phyloP scores from a whole-genome alignment of 2,329 filamentous ascomycete genomes.

The Phialocephala subalpina region DNA sequence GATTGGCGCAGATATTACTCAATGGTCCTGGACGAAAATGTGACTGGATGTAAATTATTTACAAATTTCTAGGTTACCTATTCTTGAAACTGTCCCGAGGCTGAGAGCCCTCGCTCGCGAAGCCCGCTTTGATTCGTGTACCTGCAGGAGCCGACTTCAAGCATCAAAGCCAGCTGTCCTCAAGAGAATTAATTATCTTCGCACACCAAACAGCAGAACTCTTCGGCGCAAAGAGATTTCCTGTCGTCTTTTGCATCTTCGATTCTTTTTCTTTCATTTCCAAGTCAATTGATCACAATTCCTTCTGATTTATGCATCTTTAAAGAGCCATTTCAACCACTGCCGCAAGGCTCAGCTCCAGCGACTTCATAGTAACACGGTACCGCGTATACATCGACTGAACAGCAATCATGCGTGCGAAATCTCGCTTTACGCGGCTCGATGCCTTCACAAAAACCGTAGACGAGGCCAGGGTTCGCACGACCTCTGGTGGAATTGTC shows the following conservation, averaged over 20 bases:
- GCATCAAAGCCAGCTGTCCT: constrained; percentile 13
- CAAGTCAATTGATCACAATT: constrained; percentile 25
- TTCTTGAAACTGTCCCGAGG: constrained; percentile 1
- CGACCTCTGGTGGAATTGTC: constrained; percentile 93
- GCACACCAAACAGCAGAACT: constrained; percentile 7
- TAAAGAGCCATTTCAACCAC: constrained; percentile 26
- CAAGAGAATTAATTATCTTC: constrained; percentile 20
- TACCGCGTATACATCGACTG: constrained; percentile 3
- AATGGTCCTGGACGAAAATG: background rate
- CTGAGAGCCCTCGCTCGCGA: background rate
- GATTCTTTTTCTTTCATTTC: constrained; percentile 20
- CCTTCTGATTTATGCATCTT: constrained; percentile 36
- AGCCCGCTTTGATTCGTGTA: constrained; percentile 9
- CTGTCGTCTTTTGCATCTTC: constrained; percentile 5
- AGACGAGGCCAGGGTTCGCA: constrained; percentile 95
- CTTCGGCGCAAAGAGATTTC: constrained; percentile 21
- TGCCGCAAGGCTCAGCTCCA: constrained; percentile 34
- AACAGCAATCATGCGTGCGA: constrained; percentile 73
- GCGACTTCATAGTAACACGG: constrained; percentile 4
- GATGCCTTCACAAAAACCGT: constrained; percentile 99
- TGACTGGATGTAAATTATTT: background rate
- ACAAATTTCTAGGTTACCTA: background rate
- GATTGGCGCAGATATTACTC: background rate
- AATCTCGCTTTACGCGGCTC: constrained; percentile 94
- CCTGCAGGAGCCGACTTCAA: background rate